phyloP scores from a whole-genome alignment of 768 basidiomycete species.

The Amanita pallidorosea region DNA sequence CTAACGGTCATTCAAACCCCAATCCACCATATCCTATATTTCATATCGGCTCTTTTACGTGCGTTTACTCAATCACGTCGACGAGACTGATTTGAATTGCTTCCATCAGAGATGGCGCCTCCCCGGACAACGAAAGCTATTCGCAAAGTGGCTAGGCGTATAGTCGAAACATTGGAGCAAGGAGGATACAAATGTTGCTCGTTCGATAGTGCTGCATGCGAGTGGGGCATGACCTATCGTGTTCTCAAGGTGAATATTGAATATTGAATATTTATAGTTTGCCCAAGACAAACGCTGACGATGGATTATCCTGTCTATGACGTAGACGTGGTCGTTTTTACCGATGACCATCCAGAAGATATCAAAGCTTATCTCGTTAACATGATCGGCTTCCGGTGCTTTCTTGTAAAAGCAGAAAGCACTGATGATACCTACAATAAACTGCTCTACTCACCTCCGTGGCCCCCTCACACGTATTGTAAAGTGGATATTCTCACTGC shows the following conservation, averaged over 20 bases:
- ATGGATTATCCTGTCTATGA: constrained; percentile 22
- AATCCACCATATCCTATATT: too few species aligned
- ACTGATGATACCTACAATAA: constrained; percentile 29
- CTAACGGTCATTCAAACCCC: too few species aligned
- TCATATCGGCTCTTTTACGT: too few species aligned
- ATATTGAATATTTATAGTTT: too few species aligned
- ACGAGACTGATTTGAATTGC: too few species aligned
- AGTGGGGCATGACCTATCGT: constrained; percentile 24
- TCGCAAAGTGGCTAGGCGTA: constrained; percentile 7
- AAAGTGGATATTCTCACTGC: constrained; percentile 28
- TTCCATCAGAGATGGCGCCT: too few species aligned
- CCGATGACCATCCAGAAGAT: constrained; percentile 19
- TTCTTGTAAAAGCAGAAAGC: constrained; percentile 24
- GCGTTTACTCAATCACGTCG: too few species aligned
- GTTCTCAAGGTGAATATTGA: constrained; percentile 21
- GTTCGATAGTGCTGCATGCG: constrained; percentile 29
- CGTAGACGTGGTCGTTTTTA: constrained; percentile 34
- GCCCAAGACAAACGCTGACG: not conserved
- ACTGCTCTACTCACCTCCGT: constrained; percentile 21
- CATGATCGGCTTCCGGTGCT: constrained; percentile 19
- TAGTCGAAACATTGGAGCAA: constrained; percentile 13
- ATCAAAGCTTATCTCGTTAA: constrained; percentile 27
- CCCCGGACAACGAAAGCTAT: not conserved
- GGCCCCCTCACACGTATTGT: constrained; percentile 12
- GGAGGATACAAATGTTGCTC: constrained; percentile 22